Base-by-base conservation (phyloP, 495 filamentous ascomycete genomes). In the Tuber borchii region DNA sequence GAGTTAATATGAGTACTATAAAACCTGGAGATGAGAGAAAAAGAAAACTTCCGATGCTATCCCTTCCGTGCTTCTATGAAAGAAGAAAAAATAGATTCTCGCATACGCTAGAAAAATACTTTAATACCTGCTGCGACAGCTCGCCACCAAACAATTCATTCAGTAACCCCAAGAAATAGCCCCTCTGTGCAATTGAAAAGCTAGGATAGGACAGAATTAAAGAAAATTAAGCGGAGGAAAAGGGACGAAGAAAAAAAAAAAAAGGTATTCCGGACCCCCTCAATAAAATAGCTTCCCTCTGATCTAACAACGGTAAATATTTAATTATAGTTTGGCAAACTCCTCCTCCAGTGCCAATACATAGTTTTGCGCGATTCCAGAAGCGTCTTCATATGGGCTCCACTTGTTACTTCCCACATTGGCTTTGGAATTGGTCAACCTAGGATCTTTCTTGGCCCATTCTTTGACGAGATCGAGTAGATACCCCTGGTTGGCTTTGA, bases 361-460 rank as follows among this genome's bases (percentile, higher is more conserved):
- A 65, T 65, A 31, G 26, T 65, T 65, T 65, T 65, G 56, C 14
- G 56, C 26, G 31, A 17, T 34, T 17, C 56, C 56, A 31, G 56
- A 34, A 14, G 56, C 1, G 16, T 65, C 56, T 34, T 65, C 56
- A 19, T 65, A 65, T 65, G 26, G 9, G 56, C 14, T 65, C 56
- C 56, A 65, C 56, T 65, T 65, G 5, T 31, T 65, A 34, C 2
- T 65, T 16, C 56, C 56, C 31, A 31, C 26, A 34, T 65, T 65
- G 56, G 56, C 56, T 34, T 31, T 31, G 12, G 56, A 65, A 51
- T 76, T 69, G 51, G 68, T 31, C 14, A 78, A 77, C 31, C 22
- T 44, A 34, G 76, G 75, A 37, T 77, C 76, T 51, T 77, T 77
- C 51, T 78, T 78, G 37, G 70, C 70, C 76, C 76, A 78, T 31